Conservation (phyloP, 192 early-diverging fungal genomes). For the Phlyctochytrium planicorne region DNA sequence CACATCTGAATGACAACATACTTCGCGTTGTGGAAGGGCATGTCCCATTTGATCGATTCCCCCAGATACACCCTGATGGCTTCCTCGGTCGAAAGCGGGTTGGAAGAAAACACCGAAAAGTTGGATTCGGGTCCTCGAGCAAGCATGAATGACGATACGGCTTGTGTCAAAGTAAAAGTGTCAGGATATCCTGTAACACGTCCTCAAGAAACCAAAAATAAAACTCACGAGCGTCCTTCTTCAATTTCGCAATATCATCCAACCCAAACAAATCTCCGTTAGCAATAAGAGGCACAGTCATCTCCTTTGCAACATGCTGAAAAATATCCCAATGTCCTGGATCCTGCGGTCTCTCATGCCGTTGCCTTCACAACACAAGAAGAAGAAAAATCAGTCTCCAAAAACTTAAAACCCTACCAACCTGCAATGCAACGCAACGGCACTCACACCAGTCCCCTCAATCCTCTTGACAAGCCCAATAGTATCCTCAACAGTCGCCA, state of each 20-base stretch:
- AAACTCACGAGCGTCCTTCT: constrained; percentile 37
- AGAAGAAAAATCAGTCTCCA: background rate
- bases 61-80: constrained; percentile 67
- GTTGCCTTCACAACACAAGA: constrained; percentile 4
- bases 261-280: constrained; percentile 86
- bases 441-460: constrained; percentile 80
- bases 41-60: constrained; percentile 66
- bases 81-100: constrained; percentile 42
- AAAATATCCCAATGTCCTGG: constrained; percentile 85
- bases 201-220: constrained; percentile 14
- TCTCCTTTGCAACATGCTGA: constrained; percentile 63
- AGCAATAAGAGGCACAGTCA: constrained; percentile 72
- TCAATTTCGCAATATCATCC: constrained; percentile 61
- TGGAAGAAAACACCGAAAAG: constrained; percentile 79
- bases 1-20: constrained; percentile 87
- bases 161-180: constrained; percentile 31
- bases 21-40: constrained; percentile 83
- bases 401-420: constrained; percentile 23
- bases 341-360: constrained; percentile 72
- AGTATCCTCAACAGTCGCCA: constrained; percentile 69
- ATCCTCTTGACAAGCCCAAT: constrained; percentile 78
- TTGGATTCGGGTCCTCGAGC: constrained; percentile 86
- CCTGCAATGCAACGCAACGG: constrained; percentile 88
- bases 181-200: background rate
- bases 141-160: constrained; percentile 78